These are phyloP conservation scores for Cryptococcus sp. DNA, from an alignment of 1,284 basidiomycete species.

Conservation along the genomic window DNA sequence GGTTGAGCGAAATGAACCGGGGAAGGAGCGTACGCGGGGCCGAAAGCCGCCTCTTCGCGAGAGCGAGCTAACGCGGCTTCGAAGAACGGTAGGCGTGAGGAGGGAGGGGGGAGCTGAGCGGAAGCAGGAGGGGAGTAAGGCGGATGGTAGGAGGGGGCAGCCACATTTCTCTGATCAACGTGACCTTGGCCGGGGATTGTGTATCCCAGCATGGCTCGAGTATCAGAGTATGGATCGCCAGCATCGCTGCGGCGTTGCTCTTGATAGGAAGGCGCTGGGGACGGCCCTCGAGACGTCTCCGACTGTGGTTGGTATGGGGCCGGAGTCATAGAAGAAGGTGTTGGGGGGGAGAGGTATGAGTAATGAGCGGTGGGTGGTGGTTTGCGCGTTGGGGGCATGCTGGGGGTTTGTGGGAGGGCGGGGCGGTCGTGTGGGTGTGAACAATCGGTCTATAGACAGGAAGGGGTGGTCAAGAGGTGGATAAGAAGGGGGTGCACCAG, in stretches of 20 bases:
- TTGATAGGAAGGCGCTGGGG: conserved; percentile 17
- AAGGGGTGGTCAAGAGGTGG: no score
- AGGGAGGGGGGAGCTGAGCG: not conserved
- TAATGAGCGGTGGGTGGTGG: no score
- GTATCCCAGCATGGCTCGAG: conserved; percentile 5
- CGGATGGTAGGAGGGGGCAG: not conserved
- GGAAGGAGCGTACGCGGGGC: not conserved
- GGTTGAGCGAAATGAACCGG: conserved; percentile 20
- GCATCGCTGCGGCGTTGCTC: not conserved
- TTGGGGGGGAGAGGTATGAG: not conserved
- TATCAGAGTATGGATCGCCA: conserved; percentile 11
- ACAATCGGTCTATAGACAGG: no score
- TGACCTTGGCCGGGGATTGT: not conserved
- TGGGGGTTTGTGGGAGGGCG: no score
- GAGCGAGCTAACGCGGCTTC: conserved; percentile 41
- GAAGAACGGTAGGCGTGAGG: conserved; percentile 32
- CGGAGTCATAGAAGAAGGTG: no score
- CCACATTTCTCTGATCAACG: no score
- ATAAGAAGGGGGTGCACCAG: no score
- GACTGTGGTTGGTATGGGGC: no score
- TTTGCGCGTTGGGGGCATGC: no score
- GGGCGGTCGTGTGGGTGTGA: no score
- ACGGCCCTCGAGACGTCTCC: conserved; percentile 4
- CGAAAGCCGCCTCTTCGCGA: conserved; percentile 7
- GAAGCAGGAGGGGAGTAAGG: conserved; percentile 8